Base-by-base conservation (phyloP, 2,329 filamentous ascomycete species). In the Phaeosphaeria sp. region DNA sequence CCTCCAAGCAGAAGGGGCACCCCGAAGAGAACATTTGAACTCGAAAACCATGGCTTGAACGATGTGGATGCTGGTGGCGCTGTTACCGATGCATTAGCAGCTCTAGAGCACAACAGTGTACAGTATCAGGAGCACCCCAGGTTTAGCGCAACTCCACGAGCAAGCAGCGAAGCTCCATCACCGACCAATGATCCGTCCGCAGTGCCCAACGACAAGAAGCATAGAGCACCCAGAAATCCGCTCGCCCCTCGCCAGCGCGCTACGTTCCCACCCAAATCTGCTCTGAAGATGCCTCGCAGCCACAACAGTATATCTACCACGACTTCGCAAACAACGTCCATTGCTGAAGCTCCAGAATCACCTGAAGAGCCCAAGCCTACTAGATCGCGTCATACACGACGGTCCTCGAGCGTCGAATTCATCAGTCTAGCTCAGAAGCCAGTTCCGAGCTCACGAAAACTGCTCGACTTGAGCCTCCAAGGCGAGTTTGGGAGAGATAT, bases 91-190 rank as follows among this genome's bases (percentile, higher is more conserved):
- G 66, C 68, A 1, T 42, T 72, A 6, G 47, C 63, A 6, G 65
- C 58, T 21, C 52, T 72, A 10, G 67, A 72, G 36, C 57, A 51
- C 11, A 68, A 68, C 51, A 66, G 56, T 13, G 57, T 56, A 22
- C 59, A n/a, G 7, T 20, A 13, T 50, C 41, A 43, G 41, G 20
- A 43, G 41, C 9, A 43, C n/a, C 5, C n/a, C n/a, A 62, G 22
- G 52, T 15, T 25, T 6, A 25, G 22, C 6, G 17, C 44, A 25
- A 25, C 21, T n/a, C 30, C 30, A 36, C 30, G 30, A 11, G 30
- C 6, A 15, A 36, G 9, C 30, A 46, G 7, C 41, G 44, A 25
- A 25, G 21, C 13, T 13, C 44, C 10, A 15, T 22, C 21, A 46
- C 22, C 2, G 10, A 9, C 6, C 18, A 11, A 44, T 21, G 22